Percentiles rank a stretch among this genome's conserved stretches.
These are phyloP conservation scores for Sugiyamaella valdiviana DNA, from an alignment of 805 yeast species.

Conservation along the genomic window DNA sequence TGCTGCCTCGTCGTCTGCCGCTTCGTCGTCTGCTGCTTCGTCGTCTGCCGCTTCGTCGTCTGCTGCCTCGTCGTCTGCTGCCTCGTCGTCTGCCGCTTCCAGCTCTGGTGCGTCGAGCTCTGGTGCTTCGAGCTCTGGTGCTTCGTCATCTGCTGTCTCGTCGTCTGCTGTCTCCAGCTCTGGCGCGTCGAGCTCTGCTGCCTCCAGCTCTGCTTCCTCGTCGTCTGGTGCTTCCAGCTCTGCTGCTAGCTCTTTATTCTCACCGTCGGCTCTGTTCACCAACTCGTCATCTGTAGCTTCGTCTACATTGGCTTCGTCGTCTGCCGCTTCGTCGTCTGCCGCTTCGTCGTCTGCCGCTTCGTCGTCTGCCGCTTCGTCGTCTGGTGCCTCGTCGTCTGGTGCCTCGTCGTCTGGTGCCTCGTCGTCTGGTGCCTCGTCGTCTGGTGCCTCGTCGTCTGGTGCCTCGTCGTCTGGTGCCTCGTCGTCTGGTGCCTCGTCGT, in stretches of 20 bases:
- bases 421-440: not conserved
- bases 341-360: not conserved
- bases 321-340: constrained; percentile 3
- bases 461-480: no score
- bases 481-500: no score
- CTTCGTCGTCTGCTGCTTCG: not conserved
- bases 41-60: constrained; percentile 79
- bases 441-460: no score
- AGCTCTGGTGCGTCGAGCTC: no score
- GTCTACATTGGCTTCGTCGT: not conserved
- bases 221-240: constrained; percentile 54
- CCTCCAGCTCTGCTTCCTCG: constrained; percentile 57
- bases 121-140: no score
- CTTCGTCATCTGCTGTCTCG: not conserved
- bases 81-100: no score
- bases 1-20: not conserved
- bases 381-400: not conserved
- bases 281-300: not conserved
- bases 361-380: constrained; percentile 67
- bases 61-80: constrained; percentile 77
- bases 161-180: not conserved
- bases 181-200: not conserved
- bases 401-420: constrained; percentile 2
- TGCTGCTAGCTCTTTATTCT: no score
- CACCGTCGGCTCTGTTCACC: no score